phyloP scores from a whole-genome alignment of 2,329 filamentous ascomycete species.

The Ilyonectria destructans region DNA sequence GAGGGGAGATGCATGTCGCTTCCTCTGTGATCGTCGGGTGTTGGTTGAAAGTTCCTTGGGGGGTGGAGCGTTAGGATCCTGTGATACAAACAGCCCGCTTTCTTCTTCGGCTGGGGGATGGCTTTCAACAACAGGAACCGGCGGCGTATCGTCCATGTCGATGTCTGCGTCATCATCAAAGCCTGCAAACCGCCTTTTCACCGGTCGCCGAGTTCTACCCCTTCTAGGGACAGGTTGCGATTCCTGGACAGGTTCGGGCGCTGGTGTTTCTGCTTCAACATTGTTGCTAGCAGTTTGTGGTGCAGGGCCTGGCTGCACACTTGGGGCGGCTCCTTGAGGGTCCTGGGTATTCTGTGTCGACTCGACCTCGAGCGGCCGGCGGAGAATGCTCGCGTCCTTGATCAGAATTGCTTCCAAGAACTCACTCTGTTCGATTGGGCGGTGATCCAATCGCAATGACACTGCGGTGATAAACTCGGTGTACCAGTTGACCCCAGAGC shows the following conservation, averaged over 20 bases:
- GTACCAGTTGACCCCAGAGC: constrained; percentile 75
- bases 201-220: constrained; percentile 55
- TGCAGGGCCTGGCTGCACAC: constrained; percentile 22
- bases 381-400: constrained; percentile 82
- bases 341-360: constrained; percentile 46
- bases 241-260: constrained; percentile 41
- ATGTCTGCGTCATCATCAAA: constrained; percentile 72
- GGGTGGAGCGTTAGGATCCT: constrained; percentile 55
- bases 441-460: constrained; percentile 82
- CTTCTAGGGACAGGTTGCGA: constrained; percentile 45
- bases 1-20: constrained; percentile 62
- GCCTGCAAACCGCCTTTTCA: constrained; percentile 78
- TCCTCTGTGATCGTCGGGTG: constrained; percentile 56
- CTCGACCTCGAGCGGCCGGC: constrained; percentile 75
- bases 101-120: constrained; percentile 52
- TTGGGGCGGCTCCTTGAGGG: constrained; percentile 12
- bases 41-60: constrained; percentile 43
- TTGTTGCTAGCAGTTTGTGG: constrained; percentile 24
- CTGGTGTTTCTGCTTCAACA: constrained; percentile 25
- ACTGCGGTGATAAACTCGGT: constrained; percentile 78
- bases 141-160: constrained; percentile 50
- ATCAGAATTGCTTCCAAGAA: constrained; percentile 91
- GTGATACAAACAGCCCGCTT: constrained; percentile 72
- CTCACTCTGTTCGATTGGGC: constrained; percentile 90
- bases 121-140: constrained; percentile 18